These are phyloP conservation scores for Saitozyma sp. DNA, from an alignment of 768 basidiomycete genomes.

Conservation along the genomic window DNA sequence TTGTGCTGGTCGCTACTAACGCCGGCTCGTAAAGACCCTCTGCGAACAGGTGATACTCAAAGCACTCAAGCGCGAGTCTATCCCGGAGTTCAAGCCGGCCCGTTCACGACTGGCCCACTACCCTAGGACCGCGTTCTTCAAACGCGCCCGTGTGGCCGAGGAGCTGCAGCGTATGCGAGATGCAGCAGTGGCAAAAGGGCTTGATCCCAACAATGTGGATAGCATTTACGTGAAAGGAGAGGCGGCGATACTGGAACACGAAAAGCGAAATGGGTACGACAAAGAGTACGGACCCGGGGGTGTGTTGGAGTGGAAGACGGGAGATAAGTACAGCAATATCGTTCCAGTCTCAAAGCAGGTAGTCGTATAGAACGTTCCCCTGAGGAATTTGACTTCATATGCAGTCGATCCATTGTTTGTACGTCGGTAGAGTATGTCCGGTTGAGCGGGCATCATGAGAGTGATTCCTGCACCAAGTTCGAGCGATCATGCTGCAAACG, in stretches of 20 bases:
- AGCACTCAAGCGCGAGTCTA: constrained; percentile 11
- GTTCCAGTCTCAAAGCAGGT: too few relatives aligned
- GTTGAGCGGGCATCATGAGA: too few relatives aligned
- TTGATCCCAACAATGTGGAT: constrained; percentile 14
- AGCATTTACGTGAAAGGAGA: constrained; percentile 19
- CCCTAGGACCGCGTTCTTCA: constrained; percentile 28
- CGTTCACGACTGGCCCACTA: constrained; percentile 18
- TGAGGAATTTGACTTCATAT: too few relatives aligned
- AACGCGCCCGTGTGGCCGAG: constrained; percentile 11
- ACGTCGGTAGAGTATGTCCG: too few relatives aligned
- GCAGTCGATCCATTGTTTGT: too few relatives aligned
- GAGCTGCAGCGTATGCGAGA: constrained; percentile 26
- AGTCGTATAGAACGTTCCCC: too few relatives aligned
- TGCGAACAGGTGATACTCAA: constrained; percentile 32
- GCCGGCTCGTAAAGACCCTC: constrained; percentile 9
- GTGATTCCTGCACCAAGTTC: too few relatives aligned
- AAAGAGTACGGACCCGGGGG: constrained; percentile 9
- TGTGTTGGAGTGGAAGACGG: neutral
- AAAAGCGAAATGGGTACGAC: constrained; percentile 17
- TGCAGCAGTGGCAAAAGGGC: constrained; percentile 16
- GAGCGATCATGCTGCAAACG: too few relatives aligned
- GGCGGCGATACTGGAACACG: constrained; percentile 13
- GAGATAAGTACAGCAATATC: too few relatives aligned
- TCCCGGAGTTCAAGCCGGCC: constrained; percentile 13
- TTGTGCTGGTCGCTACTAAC: too few relatives aligned